These are phyloP conservation scores for Chlorophyllum brunneum DNA, from an alignment of 768 basidiomycete species.

Conservation along the genomic window DNA sequence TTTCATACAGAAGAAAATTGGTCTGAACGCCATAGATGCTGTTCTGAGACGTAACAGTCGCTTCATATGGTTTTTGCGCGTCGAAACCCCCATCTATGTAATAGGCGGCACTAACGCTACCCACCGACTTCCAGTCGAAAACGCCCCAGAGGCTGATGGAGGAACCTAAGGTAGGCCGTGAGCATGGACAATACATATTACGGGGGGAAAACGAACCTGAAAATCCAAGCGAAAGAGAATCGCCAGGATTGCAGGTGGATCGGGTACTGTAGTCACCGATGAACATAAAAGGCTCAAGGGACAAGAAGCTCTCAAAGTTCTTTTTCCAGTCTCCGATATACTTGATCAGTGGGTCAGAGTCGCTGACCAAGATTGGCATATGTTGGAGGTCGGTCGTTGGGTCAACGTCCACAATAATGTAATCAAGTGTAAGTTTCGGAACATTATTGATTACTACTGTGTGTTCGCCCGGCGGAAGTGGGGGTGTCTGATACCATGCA, in stretches of 20 bases:
- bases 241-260: constrained; percentile 14
- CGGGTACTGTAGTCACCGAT: constrained; percentile 19
- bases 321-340: constrained; percentile 20
- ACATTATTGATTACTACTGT: constrained; percentile 21
- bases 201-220: constrained; percentile 2
- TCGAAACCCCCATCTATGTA: constrained; percentile 19
- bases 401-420: constrained; percentile 21
- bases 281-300: constrained; percentile 10
- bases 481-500: constrained; percentile 24
- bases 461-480: constrained; percentile 21
- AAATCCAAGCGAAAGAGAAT: constrained; percentile 16
- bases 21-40: constrained; percentile 16
- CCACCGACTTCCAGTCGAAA: constrained; percentile 21
- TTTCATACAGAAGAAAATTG: constrained; percentile 22
- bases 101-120: constrained; percentile 20
- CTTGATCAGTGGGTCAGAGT: constrained; percentile 18
- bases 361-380: constrained; percentile 22
- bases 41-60: constrained; percentile 15
- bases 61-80: constrained; percentile 18
- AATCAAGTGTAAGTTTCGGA: constrained; percentile 21
- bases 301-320: not conserved
- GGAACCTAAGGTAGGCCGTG: constrained; percentile 16
- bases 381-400: constrained; percentile 19
- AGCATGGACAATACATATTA: not conserved
- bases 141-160: constrained; percentile 22